These are phyloP conservation scores for Pythium folliculosum DNA, from an alignment of 352 stramenopile genomes.

Conservation along the genomic window DNA sequence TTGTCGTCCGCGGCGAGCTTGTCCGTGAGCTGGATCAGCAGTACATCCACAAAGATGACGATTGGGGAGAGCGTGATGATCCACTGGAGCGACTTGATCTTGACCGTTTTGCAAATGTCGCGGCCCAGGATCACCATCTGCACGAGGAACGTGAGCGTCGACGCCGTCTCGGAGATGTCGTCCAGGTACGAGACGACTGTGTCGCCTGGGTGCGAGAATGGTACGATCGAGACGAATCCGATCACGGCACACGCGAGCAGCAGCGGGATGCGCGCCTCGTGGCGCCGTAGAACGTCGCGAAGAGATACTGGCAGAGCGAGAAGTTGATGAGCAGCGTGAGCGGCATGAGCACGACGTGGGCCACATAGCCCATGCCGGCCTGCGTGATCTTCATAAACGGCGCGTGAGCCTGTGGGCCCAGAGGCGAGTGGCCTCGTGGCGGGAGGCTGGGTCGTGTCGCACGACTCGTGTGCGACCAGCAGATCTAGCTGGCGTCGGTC, in stretches of 20 bases:
- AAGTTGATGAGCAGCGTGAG: conserved; percentile 28
- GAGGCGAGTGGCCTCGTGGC: no score
- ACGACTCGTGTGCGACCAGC: no score
- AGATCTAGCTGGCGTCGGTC: no score
- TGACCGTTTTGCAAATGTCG: conserved; percentile 32
- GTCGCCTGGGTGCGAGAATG: conserved; percentile 18
- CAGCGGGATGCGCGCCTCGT: background rate
- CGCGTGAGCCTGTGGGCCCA: no score
- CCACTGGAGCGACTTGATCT: conserved; percentile 22
- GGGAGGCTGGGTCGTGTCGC: no score
- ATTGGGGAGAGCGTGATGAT: conserved; percentile 14
- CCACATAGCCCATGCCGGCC: conserved; percentile 5
- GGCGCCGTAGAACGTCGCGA: conserved; percentile 9
- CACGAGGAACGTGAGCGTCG: conserved; percentile 38
- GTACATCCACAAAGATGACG: conserved; percentile 25
- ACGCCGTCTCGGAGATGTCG: conserved; percentile 33
- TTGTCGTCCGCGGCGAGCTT: background rate
- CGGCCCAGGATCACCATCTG: conserved; percentile 36
- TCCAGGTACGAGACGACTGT: conserved; percentile 21
- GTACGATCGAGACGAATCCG: conserved; percentile 23
- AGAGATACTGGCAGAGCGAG: conserved; percentile 25
- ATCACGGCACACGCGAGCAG: conserved; percentile 12
- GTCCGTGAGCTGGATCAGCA: conserved; percentile 15
- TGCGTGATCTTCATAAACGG: conserved; percentile 10
- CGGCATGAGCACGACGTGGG: conserved; percentile 5